These are phyloP conservation scores for Hydrangea macrophylla DNA, from an alignment of 148 eudicot species.

Conservation along the genomic window DNA sequence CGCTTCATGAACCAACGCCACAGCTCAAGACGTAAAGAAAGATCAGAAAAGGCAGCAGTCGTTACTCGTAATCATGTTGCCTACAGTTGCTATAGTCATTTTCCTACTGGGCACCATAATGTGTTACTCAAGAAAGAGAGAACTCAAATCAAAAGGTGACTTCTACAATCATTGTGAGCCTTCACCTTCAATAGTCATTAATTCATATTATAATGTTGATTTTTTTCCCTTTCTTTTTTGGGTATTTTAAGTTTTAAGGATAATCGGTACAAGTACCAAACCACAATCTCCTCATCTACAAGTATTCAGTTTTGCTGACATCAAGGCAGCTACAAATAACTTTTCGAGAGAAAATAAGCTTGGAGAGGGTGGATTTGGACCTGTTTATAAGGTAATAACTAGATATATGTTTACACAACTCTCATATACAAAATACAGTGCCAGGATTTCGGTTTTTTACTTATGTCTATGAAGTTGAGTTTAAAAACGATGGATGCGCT, in stretches of 20 bases:
- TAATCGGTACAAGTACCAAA: neutral
- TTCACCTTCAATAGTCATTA: too few species aligned
- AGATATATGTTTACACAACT: too few species aligned
- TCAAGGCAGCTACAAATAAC: slow-evolving; percentile 27
- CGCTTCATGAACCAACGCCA: neutral
- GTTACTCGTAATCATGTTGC: slow-evolving; percentile 17
- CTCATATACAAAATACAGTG: neutral
- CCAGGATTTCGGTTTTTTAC: neutral
- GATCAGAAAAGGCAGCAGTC: neutral
- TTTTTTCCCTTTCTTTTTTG: neutral
- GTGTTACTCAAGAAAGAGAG: slow-evolving; percentile 13
- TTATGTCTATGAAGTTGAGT: neutral
- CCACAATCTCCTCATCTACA: slow-evolving; percentile 16
- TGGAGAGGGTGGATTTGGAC: slow-evolving; percentile 44
- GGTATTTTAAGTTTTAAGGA: neutral
- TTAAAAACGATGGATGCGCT: neutral
- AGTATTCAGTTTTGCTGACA: slow-evolving; percentile 26
- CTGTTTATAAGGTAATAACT: slow-evolving; percentile 37
- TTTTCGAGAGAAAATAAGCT: slow-evolving; percentile 29
- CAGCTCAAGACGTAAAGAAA: slow-evolving; percentile 19
- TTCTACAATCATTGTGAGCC: neutral
- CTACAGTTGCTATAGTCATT: slow-evolving; percentile 13
- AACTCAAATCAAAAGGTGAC: slow-evolving; percentile 13
- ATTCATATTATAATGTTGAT: too few species aligned
- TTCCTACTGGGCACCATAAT: slow-evolving; percentile 16